Conservation (phyloP, 1,284 basidiomycete species). For the Cutaneotrichosporon sp. region DNA sequence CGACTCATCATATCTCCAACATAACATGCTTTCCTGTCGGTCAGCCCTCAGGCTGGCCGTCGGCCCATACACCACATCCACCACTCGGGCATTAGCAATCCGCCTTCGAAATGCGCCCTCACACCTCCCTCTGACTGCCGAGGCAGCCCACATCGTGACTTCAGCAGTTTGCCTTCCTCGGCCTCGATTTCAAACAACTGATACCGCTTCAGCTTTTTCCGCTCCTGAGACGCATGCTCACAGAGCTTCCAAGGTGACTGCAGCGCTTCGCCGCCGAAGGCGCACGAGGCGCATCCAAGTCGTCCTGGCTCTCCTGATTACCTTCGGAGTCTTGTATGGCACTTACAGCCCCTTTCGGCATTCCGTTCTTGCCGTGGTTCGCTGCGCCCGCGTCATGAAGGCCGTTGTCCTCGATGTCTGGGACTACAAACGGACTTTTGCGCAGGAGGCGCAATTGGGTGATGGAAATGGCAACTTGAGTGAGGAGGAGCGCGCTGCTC, state of each 20-base stretch:
- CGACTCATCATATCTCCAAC: not conserved
- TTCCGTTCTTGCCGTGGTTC: conserved; percentile 51
- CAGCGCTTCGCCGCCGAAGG: too few relatives aligned
- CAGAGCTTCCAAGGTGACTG: too few relatives aligned
- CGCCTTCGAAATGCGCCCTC: too few relatives aligned
- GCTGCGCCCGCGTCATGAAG: conserved; percentile 60
- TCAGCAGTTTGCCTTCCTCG: too few relatives aligned
- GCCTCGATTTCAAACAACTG: too few relatives aligned
- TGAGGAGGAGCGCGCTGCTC: conserved; percentile 49
- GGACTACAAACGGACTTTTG: conserved; percentile 80
- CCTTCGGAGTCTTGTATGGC: conserved; percentile 45
- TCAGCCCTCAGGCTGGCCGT: conserved; percentile 2
- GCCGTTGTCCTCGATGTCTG: conserved; percentile 56
- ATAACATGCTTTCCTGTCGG: not conserved
- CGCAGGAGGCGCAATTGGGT: conserved; percentile 44
- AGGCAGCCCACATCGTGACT: too few relatives aligned
- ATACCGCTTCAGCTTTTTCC: too few relatives aligned
- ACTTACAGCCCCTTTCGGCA: conserved; percentile 49
- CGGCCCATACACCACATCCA: not conserved
- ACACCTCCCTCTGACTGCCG: too few relatives aligned
- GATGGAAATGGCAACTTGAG: conserved; percentile 47
- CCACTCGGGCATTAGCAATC: not conserved
- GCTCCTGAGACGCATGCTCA: too few relatives aligned
- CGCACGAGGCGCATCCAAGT: not conserved
- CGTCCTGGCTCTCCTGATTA: conserved; percentile 25